A percentile compares a stretch with the other conserved stretches of the same genome.
Evolutionary conservation across 2,329 filamentous ascomycete species (phyloP).

Genomic region (Onygena corvina): DNA sequence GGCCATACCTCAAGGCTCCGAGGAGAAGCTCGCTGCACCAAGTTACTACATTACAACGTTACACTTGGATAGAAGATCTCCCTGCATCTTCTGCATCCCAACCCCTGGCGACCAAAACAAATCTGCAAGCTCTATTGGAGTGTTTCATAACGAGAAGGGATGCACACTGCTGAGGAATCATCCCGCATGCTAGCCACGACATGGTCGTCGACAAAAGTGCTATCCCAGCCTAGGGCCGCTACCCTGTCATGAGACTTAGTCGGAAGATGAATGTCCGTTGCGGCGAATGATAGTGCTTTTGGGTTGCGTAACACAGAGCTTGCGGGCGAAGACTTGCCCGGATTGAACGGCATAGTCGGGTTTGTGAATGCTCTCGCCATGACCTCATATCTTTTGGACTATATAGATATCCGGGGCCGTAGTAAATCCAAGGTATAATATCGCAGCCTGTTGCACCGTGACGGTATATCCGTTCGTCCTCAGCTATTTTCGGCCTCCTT

Average conservation of each 20-base stretch:
- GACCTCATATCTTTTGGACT: neutral
- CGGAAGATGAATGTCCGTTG: neutral
- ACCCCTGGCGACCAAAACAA: neutral
- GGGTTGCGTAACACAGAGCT: neutral
- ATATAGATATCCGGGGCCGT: neutral
- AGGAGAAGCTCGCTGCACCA: neutral
- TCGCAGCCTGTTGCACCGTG: neutral
- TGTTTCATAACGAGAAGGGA: neutral
- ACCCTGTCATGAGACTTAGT: neutral
- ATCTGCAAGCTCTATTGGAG: neutral
- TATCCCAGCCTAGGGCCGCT: neutral
- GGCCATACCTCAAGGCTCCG: neutral
- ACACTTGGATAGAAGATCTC: neutral
- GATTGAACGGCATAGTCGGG: neutral
- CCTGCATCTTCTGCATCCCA: neutral
- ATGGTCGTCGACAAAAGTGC: neutral
- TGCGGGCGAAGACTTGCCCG: neutral
- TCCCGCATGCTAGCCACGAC: neutral
- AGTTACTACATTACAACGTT: neutral
- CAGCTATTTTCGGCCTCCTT: too few relatives aligned
- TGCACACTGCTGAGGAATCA: conserved; percentile 5
- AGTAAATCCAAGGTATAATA: neutral
- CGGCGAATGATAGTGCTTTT: neutral
- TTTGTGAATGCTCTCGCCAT: neutral
- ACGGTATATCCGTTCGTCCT: neutral